Conservation (phyloP, 495 filamentous ascomycete genomes). For the Pseudoneurospora amorphoporcata region DNA sequence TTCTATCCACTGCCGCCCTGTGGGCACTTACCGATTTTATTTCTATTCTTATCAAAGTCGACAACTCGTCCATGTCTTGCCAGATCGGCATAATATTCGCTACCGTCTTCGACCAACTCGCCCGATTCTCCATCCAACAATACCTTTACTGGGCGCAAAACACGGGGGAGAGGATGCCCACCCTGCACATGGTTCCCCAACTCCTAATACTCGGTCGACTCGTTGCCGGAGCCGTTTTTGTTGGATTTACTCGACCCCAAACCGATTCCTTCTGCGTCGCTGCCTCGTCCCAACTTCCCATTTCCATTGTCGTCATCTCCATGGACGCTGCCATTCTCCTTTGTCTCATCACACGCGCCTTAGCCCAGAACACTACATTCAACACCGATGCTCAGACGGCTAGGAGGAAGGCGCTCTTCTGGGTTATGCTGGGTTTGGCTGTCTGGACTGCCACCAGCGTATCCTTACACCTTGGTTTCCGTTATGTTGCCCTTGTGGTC, state of each 20-base stretch:
- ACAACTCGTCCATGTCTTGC: constrained; percentile 31
- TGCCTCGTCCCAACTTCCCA: constrained; percentile 31
- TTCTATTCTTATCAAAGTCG: constrained; percentile 31
- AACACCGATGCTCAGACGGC: constrained; percentile 4
- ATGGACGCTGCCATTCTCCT: constrained; percentile 37
- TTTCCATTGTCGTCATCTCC: constrained; percentile 32
- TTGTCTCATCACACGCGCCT: constrained; percentile 26
- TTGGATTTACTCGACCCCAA: constrained; percentile 38
- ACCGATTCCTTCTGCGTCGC: constrained; percentile 41
- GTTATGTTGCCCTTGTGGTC: constrained; percentile 27
- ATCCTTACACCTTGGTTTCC: constrained; percentile 36
- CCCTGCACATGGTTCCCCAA: constrained; percentile 27
- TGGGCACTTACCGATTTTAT: constrained; percentile 44
- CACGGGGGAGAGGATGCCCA: constrained; percentile 19
- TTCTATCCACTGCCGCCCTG: constrained; percentile 38
- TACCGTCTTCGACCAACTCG: constrained; percentile 43
- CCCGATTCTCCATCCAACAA: constrained; percentile 38
- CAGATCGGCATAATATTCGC: constrained; percentile 39
- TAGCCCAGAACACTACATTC: constrained; percentile 10
- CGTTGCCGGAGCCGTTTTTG: constrained; percentile 37
- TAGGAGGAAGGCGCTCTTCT: constrained; percentile 27
- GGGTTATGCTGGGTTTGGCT: constrained; percentile 31
- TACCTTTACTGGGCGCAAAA: constrained; percentile 41
- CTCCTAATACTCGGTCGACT: constrained; percentile 34
- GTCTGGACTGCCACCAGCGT: constrained; percentile 43